phyloP scores from a whole-genome alignment of 371 early-diverging fungal species.

The Apophysomyces sp. region DNA sequence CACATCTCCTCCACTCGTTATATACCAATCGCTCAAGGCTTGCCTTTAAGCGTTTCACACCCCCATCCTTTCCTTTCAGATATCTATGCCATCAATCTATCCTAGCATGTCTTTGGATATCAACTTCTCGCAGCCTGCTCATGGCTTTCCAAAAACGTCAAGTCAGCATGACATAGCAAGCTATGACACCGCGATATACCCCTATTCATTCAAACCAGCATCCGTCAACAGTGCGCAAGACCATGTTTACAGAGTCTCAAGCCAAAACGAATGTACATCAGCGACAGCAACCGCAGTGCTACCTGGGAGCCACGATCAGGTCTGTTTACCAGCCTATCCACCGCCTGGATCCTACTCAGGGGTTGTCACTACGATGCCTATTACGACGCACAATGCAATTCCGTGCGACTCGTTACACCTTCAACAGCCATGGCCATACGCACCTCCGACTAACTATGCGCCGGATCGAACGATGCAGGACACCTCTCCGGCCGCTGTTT shows the following conservation, averaged over 20 bases:
- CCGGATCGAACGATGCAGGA: slow-evolving; percentile 1
- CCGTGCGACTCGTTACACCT: background rate
- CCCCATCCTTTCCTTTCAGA: background rate
- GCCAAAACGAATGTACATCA: background rate
- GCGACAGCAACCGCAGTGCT: too few species aligned
- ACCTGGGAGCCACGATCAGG: background rate
- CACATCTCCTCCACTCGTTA: background rate
- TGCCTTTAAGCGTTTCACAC: background rate
- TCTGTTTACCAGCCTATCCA: background rate
- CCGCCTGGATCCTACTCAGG: background rate
- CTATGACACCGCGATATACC: background rate
- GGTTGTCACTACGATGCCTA: background rate
- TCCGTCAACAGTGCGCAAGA: background rate
- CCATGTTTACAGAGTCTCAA: background rate
- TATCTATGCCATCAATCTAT: slow-evolving; percentile 23
- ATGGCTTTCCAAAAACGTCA: slow-evolving; percentile 3
- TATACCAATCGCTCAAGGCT: background rate
- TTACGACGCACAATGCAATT: background rate
- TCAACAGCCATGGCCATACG: background rate
- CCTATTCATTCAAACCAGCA: background rate
- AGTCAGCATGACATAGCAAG: background rate
- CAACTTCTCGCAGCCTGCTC: slow-evolving; percentile 18
- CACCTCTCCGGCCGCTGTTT: background rate
- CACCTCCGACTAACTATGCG: background rate
- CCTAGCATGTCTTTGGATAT: slow-evolving; percentile 21